Evolutionary conservation across 2,329 filamentous ascomycete species (phyloP), one percentile per base, ranked within the genome.

Genomic region (Colletotrichum sp.): DNA sequence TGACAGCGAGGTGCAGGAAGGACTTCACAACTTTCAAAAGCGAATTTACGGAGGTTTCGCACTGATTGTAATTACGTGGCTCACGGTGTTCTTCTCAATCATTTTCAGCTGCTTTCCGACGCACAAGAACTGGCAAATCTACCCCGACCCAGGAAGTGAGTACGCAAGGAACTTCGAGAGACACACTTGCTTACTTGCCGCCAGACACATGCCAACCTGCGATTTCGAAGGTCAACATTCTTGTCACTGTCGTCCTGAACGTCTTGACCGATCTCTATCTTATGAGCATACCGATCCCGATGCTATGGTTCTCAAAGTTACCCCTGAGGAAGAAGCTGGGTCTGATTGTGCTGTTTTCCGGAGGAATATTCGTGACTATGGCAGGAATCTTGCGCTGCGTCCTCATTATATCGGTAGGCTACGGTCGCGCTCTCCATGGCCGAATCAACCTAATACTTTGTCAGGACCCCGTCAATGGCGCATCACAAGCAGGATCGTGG

Each of bases 51-150:
- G 88, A 67, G 87, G 87, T 9, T 89, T 88, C 74, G 79, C 79
- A 6, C 73, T 89, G 26, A 85, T 90, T 63, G 83, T 78, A 1
- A 75, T 77, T 4, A 89, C 88, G 3, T 91, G 88, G 78, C 70
- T 90, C 52, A 85, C 84, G 0, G 85, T 86, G 21, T 80, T 88
- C 28, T 82, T 86, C n/a, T 85, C 86, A 2, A 86, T 90, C 66
- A 82, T 89, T n/a, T 82, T 87, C 9, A 84, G 85, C 13, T 90
- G 89, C 77, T 82, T 82, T 60, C 88, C 88, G 1, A 83, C 90
- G 60, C 77, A 82, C 30, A 85, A 84, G 67, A 88, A 89, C 74
- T 91, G 89, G 88, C 88, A 91, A 80, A 89, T 91, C 32, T 81
- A 87, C 68, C 89, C 89, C 0, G 80, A 91, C 57, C 89, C 89